phyloP scores from a whole-genome alignment of 495 filamentous ascomycete genomes.

The Achaetomiella virescens region DNA sequence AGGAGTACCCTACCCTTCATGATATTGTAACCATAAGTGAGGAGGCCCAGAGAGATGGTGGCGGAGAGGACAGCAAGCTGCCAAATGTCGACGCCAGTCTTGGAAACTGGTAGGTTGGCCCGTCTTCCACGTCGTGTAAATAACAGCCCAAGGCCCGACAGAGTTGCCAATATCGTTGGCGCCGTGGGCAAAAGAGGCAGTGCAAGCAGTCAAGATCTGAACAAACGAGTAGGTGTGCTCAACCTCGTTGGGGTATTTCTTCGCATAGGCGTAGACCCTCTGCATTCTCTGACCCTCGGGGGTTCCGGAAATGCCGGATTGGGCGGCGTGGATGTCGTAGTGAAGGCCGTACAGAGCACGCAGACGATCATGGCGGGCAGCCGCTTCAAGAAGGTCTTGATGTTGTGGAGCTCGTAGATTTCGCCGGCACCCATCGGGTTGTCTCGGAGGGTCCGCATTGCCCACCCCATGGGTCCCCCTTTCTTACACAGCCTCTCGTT shows the following conservation, averaged over 20 bases:
- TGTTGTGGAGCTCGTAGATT: constrained; percentile 62
- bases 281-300: constrained; percentile 59
- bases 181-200: constrained; percentile 72
- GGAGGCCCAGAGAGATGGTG: constrained; percentile 52
- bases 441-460: constrained; percentile 61
- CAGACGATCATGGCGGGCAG: constrained; percentile 52
- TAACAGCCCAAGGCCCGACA: constrained; percentile 65
- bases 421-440: constrained; percentile 61
- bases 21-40: constrained; percentile 67
- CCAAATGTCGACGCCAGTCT: constrained; percentile 57
- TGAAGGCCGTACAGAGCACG: constrained; percentile 59
- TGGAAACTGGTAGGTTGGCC: constrained; percentile 45
- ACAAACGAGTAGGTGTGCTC: constrained; percentile 72
- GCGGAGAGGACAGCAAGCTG: constrained; percentile 38
- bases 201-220: constrained; percentile 67
- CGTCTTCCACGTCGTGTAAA: constrained; percentile 59
- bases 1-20: constrained; percentile 42
- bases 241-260: constrained; percentile 67
- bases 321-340: constrained; percentile 68
- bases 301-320: constrained; percentile 56
- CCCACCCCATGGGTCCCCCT: constrained; percentile 62
- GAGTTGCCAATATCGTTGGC: constrained; percentile 77
- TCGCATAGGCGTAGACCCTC: constrained; percentile 53
- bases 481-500: constrained; percentile 50
- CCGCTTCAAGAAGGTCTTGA: constrained; percentile 51